Evolutionary conservation across 306 rosid species (phyloP).

Genomic region (Pyrus communis): DNA sequence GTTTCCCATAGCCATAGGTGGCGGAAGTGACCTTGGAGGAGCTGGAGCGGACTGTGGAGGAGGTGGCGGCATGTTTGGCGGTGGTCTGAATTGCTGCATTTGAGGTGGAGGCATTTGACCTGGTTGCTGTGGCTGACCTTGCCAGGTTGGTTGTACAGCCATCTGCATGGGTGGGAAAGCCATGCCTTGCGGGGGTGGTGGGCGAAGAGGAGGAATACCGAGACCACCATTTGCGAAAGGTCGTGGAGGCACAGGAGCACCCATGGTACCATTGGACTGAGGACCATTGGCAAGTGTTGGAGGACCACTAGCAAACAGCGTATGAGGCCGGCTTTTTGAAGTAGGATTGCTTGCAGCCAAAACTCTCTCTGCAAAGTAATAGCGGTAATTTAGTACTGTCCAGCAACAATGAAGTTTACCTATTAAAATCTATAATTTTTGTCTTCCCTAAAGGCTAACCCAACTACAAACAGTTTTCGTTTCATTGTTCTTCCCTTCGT

Average conservation of each 20-base stretch:
- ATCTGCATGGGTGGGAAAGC: constrained; percentile 65
- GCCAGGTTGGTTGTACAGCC: constrained; percentile 64
- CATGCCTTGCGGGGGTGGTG: constrained; percentile 71
- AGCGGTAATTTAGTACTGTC: neutral
- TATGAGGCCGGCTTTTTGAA: constrained; percentile 92
- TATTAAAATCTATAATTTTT: no score
- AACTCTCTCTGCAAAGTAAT: constrained; percentile 68
- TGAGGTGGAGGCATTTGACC: constrained; percentile 78
- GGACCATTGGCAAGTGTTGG: constrained; percentile 63
- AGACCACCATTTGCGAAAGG: constrained; percentile 72
- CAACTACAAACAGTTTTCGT: no score
- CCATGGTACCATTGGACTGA: constrained; percentile 52
- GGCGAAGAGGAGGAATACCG: constrained; percentile 61
- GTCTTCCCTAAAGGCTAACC: no score
- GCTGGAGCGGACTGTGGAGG: constrained; percentile 51
- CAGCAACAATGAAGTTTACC: no score
- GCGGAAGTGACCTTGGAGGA: constrained; percentile 80
- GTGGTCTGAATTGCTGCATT: constrained; percentile 85
- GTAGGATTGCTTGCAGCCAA: constrained; percentile 96
- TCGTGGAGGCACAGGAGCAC: constrained; percentile 62
- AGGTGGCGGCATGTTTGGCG: constrained; percentile 61
- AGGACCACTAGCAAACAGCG: constrained; percentile 91
- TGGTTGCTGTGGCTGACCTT: constrained; percentile 61
- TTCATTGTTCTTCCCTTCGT: no score
- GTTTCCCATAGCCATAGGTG: constrained; percentile 76